Base-by-base conservation (phyloP, 192 early-diverging fungal species). In the Fimicolochytrium jonesii region DNA sequence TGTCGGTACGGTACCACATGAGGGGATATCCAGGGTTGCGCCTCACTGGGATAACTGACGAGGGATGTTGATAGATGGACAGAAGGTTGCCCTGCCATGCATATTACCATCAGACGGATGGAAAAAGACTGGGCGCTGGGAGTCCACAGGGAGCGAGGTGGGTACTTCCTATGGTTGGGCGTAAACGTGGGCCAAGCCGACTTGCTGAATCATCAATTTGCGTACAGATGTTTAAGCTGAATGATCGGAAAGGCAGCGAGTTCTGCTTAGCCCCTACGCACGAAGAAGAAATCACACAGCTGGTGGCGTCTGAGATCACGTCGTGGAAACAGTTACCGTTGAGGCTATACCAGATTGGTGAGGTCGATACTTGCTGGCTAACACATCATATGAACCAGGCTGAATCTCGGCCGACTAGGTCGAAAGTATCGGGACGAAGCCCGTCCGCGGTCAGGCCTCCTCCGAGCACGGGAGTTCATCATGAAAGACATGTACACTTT, bases 401-500 rank as follows among this genome's bases (percentile, higher is more conserved):
- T n/a, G n/a, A n/a, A 47, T 47, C 20, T 25, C n/a, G n/a, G n/a
- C 17, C 0, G 6, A 25, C 6, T 47, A 77, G 78, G 82, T n/a
- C 76, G 81, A 34, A 94, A 94, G 72, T 94, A 84, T 56, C 81
- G 90, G 22, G 78, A 84, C 39, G 92, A 93, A 55, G 73, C 87
- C 39, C 77, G 93, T 26, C 91, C 91, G 18, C 79, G 93, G 22
- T 83, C 82, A 5, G 94, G 94, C 7, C 68, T 96, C 20, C 76
- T 96, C 43, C 76, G 94, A 11, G 92, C 81, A 2, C 84, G 90
- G 30, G 94, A 96, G 68, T 96, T 96, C 69, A 67, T 92, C n/a
- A 96, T 96, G 94, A 96, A 94, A 70, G 94, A 96, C 72, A 68
- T 96, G 64, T 94, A 96, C 68, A 82, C 89, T 6, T 96, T 96